Evolutionary conservation across 2,329 filamentous ascomycete genomes (phyloP), one percentile per base, ranked within the genome.

Genomic region (Capronia coronata): DNA sequence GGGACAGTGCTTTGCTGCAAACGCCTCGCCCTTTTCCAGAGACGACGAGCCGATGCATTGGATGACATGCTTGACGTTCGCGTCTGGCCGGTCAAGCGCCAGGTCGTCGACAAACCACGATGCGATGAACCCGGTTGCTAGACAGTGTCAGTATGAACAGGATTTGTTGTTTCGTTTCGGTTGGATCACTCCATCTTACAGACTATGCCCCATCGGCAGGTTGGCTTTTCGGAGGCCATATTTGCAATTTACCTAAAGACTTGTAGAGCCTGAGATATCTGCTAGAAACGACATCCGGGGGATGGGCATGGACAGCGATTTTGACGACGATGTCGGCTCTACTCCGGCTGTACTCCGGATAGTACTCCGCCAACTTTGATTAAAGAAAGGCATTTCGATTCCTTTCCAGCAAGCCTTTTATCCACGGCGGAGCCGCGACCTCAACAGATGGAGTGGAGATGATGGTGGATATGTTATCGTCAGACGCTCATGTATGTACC

Each of bases 61-160:
- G 30, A 74, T 68, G 3, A 68, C 59, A 47, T 74, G 71, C 4
- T 62, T 67, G 22, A 67, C 69, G 43, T 65, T 63, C 1, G 66
- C 64, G 29, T 67, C 62, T 2, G 60, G 21, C 11, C 71, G 64
- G 5, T 64, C 50, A n/a, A 71, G 57, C 7, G 67, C 50, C 2
- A 75, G 60, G 51, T 75, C 71, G 3, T 59, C 56, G 0, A 73
- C 68, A 53, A 74, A 74, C 70, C 70, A 74, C 10, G 66, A 69
- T 1, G 70, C 70, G 42, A 75, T 73, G 39, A 68, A 59, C 13
- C 72, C 72, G 1, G 70, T 72, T 32, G 66, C 68, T 61, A 25
- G 42, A 4, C 21, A 18, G 7, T 2, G 23, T 48, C 46, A 48
- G 49, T 30, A 8, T 11, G 30, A 29, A 22, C 30, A 7, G 18